Base-by-base conservation (phyloP, 2,329 filamentous ascomycete genomes). In the Ustulina deusta region DNA sequence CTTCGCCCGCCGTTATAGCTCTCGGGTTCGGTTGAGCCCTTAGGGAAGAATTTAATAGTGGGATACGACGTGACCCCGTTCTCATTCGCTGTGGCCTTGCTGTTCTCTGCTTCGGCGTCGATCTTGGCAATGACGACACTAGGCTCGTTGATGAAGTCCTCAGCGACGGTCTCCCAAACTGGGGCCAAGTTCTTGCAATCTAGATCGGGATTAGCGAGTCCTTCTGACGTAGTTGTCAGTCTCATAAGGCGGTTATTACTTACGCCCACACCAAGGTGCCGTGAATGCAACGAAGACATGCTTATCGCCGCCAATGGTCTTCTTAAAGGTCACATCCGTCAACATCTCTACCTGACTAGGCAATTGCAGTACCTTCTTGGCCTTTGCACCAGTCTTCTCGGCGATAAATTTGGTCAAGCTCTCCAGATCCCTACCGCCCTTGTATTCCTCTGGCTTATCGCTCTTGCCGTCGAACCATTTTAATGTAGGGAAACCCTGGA, bases 401-500 rank as follows among this genome's bases (percentile, higher is more conserved):
- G 91, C 86, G 69, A 99, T 89, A 81, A 96, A 99, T 55, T 86
- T 85, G 61, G 85, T 86, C 82, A 99, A 83, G 79, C 91, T 93
- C 75, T 98, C 96, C 29, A 99, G 79, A 79, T 97, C 95, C 65
- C 96, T 89, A 36, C 93, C 94, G 68, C 93, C 91, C 68, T 88
- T 91, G 84, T 98, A 99, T 69, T 97, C 94, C 71, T 87, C 83
- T 0, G 95, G 94, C 77, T 88, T 90, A 68, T 93, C 90, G 79
- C 91, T 95, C 87, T 97, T 97, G 74, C 96, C 96, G 81, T 98
- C 94, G 77, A 99, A 99, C 87, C 89, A 99, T 83, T 99, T 99
- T 77, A 99, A 84, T 0, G 96, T 99, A 22, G 96, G 96, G 85
- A 98, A 99, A 22, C 97, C 97, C 82, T 96, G 91, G 56, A 99